Evolutionary conservation across 2,329 filamentous ascomycete genomes (phyloP).

Genomic region (Mariannaea elegans): DNA sequence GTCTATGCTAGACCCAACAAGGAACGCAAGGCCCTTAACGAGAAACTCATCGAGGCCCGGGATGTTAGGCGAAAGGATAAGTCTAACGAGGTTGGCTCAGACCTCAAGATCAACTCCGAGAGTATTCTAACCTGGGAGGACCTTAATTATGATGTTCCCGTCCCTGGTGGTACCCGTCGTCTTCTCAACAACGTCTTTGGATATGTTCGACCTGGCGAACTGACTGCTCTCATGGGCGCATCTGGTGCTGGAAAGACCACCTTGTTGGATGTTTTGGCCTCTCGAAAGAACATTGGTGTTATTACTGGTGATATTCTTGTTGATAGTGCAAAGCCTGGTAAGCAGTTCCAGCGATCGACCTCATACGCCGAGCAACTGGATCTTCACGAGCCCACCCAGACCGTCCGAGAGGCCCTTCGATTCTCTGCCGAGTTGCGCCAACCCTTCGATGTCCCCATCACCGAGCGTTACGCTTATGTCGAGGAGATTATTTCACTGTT

Average conservation of each 20-base stretch:
- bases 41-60: conserved; percentile 66
- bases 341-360: conserved; percentile 68
- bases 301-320: conserved; percentile 66
- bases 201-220: conserved; percentile 78
- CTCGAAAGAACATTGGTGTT: conserved; percentile 69
- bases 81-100: conserved; percentile 54
- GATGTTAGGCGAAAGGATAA: conserved; percentile 61
- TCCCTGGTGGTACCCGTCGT: conserved; percentile 63
- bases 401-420: conserved; percentile 69
- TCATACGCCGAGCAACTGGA: conserved; percentile 72
- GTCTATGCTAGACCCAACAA: conserved; percentile 77
- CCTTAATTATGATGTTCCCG: conserved; percentile 79
- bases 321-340: conserved; percentile 64
- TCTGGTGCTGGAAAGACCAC: conserved; percentile 92
- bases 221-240: conserved; percentile 84
- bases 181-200: conserved; percentile 68
- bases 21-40: conserved; percentile 73
- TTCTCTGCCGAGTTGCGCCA: conserved; percentile 71
- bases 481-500: conserved; percentile 68
- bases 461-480: conserved; percentile 67
- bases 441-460: conserved; percentile 59
- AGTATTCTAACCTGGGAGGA: conserved; percentile 87
- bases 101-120: conserved; percentile 67
- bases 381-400: conserved; percentile 68
- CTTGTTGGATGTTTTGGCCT: conserved; percentile 77